Base-by-base conservation (phyloP, 75 land plant species). In the Larix kaempferi region DNA sequence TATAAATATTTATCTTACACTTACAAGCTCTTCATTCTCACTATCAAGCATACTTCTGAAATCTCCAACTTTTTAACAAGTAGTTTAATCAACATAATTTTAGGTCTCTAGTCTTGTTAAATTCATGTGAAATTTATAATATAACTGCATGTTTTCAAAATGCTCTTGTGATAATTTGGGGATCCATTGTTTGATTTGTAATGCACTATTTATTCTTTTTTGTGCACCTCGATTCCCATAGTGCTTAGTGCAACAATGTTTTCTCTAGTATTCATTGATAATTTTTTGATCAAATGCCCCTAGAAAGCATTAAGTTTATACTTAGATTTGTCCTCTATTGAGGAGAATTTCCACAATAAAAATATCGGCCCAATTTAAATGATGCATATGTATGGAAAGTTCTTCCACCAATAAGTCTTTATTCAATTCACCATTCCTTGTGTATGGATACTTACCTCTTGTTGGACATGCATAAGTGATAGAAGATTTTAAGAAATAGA, bases 261-360 rank as follows among this genome's bases (percentile, higher is more conserved):
- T 96, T 26, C 81, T 85, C 99, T 98, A 96, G 88, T 98, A 96
- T 76, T 96, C 99, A 73, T 94, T 96, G 56, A 96, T 90, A 76
- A 96, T 94, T 35, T 80, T 88, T 56, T 85, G 2, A 91, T 59
- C 10, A 86, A 35, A 77, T 95, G 98, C 16, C 98, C 98, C 78
- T 90, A 86, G 82, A 96, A 95, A 57, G 69, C 55, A 39, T 80
- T 83, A 49, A 89, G 86, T 13, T n/a, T 61, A 26, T 27, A 57
- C 5, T 81, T 83, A 76, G 76, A 78, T 44, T 88, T 89, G 55
- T 52, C 82, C 87, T 91, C 87, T 95, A 95, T 26, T 81, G 17
- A 6, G 98, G 95, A 79, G 95, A 94, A 72, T 86, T 85, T 57
- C 87, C 62, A 73, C 93, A 88, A 41, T 76, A n/a, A 87, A 56